Base-by-base conservation (phyloP, 352 stramenopile genomes). In the Phytophthora palmivora region DNA sequence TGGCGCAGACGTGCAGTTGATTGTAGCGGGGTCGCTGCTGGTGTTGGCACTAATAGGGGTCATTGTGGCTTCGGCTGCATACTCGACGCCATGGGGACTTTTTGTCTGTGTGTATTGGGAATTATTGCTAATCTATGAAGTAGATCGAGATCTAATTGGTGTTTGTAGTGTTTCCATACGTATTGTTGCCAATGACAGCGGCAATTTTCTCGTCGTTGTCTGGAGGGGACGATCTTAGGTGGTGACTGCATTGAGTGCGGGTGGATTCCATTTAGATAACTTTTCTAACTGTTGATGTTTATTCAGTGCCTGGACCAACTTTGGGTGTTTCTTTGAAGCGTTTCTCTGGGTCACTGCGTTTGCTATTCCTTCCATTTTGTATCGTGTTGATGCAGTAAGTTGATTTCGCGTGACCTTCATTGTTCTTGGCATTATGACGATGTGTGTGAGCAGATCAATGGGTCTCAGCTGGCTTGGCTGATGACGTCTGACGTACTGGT, bases 241-340 rank as follows among this genome's bases (percentile, higher is more conserved):
- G 81, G 3, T 26, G 32, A 15, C 7, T 22, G 28, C 26, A 28
- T 38, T 51, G 28, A 16, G 37, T 34, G 30, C 11, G 24, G 24
- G n/a, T 46, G 3, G 30, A 14, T 4, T 42, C 10, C n/a, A 21
- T 46, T 28, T 34, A 28, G 24, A n/a, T 64, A 11, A 52, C 33
- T 38, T 18, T 39, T 19, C 24, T n/a, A 15, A 10, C 18, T 43
- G 7, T 59, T n/a, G 28, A 18, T 15, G 18, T 56, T 5, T 43
- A 30, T 34, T 12, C 43, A 74, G 67, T 47, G 52, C 74, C 6
- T 91, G 74, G 73, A 84, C 62, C 22, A 85, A 81, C 59, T 89
- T 91, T 51, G 82, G 82, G 2, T 91, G 79, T 52, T 89, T 91
- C 57, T 88, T 91, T 47, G 82, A 91, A 38, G 75, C 79, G 21